These are phyloP conservation scores for Henckelia pumila DNA, from an alignment of 257 asterid genomes.

Conservation along the genomic window DNA sequence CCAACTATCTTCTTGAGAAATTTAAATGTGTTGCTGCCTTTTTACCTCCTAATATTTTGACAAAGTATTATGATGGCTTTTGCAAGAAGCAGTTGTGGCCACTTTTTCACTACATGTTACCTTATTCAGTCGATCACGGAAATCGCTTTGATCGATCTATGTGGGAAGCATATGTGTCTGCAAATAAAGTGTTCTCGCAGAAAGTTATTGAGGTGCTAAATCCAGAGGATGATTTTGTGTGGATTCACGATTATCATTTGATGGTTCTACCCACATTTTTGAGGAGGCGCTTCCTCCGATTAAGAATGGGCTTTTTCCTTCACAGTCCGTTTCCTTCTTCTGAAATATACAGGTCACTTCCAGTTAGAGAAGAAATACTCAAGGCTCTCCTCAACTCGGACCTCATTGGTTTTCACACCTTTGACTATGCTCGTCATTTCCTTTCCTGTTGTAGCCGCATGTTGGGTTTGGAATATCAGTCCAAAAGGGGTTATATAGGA, in stretches of 20 bases:
- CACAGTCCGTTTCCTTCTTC: slow-evolving; percentile 10
- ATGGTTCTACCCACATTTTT: slow-evolving; percentile 35
- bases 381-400: slow-evolving; percentile 12
- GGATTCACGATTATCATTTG: slow-evolving; percentile 31
- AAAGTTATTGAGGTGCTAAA: slow-evolving; percentile 6
- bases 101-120: slow-evolving; percentile 5
- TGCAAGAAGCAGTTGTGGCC: slow-evolving; percentile 18
- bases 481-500: slow-evolving; percentile 51
- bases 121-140: slow-evolving; percentile 7
- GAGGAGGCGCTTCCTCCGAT: slow-evolving; percentile 8
- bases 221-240: slow-evolving; percentile 2
- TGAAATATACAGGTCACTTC: slow-evolving; percentile 9
- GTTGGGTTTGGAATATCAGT: slow-evolving; percentile 51
- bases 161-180: slow-evolving; percentile 9
- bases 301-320: slow-evolving; percentile 9
- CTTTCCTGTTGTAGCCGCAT: slow-evolving; percentile 31
- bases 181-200: slow-evolving; percentile 5
- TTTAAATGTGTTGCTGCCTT: slow-evolving; percentile 3
- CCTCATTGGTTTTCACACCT: slow-evolving; percentile 14
- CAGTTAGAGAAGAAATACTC: slow-evolving; percentile 3
- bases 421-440: slow-evolving; percentile 16
- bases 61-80: slow-evolving; percentile 11
- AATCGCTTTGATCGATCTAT: slow-evolving; percentile 3
- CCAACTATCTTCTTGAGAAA: not conserved
- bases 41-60: not conserved